phyloP scores from a whole-genome alignment of 148 eudicot genomes.

The Agrostemma githago region DNA sequence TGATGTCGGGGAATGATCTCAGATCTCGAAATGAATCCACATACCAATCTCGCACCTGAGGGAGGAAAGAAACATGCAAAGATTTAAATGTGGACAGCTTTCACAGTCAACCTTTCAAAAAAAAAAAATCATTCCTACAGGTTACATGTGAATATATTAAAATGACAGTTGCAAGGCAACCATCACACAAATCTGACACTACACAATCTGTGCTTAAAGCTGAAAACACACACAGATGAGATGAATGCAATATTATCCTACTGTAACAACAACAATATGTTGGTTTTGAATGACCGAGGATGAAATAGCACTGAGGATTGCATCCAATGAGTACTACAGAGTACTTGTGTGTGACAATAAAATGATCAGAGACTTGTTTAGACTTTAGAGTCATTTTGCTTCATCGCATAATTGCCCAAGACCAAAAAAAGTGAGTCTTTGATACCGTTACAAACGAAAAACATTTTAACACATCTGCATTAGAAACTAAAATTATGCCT shows the following conservation, averaged over 20 bases:
- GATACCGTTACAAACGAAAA: background rate
- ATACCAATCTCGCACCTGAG: conserved; percentile 93
- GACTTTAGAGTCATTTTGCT: background rate
- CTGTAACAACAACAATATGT: background rate
- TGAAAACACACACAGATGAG: background rate
- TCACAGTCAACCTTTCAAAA: background rate
- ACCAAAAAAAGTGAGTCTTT: background rate
- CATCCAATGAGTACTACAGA: background rate
- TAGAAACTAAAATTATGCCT: conserved; percentile 1
- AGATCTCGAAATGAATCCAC: conserved; percentile 93
- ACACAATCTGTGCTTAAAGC: background rate
- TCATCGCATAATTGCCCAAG: background rate
- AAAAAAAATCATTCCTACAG: background rate
- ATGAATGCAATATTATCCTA: background rate
- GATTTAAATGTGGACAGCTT: background rate
- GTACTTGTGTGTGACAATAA: background rate
- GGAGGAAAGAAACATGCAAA: conserved; percentile 9
- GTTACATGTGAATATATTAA: background rate
- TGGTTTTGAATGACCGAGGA: background rate
- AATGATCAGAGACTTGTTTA: background rate
- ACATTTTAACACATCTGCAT: background rate
- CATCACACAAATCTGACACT: background rate
- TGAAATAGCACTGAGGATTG: background rate
- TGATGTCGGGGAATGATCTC: conserved; percentile 69
- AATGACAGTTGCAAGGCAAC: background rate